phyloP scores from a whole-genome alignment of 805 yeast genomes.

The Blastobotrys muscicola region DNA sequence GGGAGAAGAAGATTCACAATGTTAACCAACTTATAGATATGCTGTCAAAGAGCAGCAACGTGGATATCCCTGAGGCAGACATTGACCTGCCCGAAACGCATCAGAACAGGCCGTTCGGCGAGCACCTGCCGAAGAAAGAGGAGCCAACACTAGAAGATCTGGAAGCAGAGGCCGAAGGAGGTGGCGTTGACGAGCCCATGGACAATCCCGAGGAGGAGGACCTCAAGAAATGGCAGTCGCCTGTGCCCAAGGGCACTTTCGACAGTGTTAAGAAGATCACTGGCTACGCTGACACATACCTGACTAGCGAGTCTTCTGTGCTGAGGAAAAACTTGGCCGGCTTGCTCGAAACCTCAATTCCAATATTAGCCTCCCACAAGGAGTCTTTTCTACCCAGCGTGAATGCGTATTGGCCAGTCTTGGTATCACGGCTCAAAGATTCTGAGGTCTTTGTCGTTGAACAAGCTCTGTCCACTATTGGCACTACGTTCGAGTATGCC shows the following conservation, averaged over 20 bases:
- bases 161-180: conserved; percentile 22
- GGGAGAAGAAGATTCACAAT: conserved; percentile 10
- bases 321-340: conserved; percentile 49
- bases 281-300: conserved; percentile 56
- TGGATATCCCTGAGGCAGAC: neutral
- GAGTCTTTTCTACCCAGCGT: conserved; percentile 39
- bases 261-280: conserved; percentile 49
- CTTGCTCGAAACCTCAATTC: conserved; percentile 37
- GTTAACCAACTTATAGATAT: conserved; percentile 24
- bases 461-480: conserved; percentile 24
- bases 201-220: conserved; percentile 25
- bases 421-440: conserved; percentile 25
- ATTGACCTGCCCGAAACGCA: conserved; percentile 3
- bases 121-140: conserved; percentile 31
- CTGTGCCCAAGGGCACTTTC: conserved; percentile 55
- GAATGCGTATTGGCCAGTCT: conserved; percentile 46
- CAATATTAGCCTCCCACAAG: conserved; percentile 44
- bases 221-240: conserved; percentile 50
- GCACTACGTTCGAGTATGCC: conserved; percentile 19
- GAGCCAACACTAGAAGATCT: conserved; percentile 30
- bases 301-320: conserved; percentile 55
- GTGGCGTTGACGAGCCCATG: conserved; percentile 17
- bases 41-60: conserved; percentile 24
- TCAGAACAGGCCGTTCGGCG: conserved; percentile 16
- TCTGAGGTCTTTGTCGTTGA: conserved; percentile 26